These are phyloP conservation scores for Copromyces sp. DNA, from an alignment of 495 filamentous ascomycete genomes.

Conservation along the genomic window DNA sequence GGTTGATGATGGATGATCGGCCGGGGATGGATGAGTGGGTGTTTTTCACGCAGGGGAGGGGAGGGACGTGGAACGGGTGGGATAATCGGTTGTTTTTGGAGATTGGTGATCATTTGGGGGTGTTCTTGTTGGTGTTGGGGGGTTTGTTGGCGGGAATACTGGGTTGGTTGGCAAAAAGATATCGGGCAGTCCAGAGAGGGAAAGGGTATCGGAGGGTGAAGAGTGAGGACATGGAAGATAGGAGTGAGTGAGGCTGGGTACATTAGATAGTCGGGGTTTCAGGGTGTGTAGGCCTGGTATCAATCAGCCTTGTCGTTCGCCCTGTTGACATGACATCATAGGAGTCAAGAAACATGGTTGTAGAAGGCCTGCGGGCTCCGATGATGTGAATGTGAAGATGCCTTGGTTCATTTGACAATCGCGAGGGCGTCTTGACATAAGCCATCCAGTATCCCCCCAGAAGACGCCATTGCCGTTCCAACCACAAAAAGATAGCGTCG, in stretches of 20 bases:
- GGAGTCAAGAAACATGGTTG: neutral
- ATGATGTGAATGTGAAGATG: neutral
- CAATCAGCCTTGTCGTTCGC: neutral
- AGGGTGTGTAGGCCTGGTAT: neutral
- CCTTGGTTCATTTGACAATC: neutral
- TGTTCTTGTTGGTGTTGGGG: slow-evolving; percentile 28
- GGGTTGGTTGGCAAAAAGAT: slow-evolving; percentile 5
- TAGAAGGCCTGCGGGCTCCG: neutral
- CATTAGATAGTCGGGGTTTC: neutral
- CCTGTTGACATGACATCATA: neutral
- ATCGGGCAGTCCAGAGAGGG: slow-evolving; percentile 1
- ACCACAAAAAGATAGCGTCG: neutral
- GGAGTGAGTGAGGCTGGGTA: neutral
- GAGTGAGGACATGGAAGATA: neutral
- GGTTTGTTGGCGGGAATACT: neutral
- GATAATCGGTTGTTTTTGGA: slow-evolving; percentile 20
- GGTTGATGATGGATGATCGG: slow-evolving; percentile 35
- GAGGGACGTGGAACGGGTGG: slow-evolving; percentile 38
- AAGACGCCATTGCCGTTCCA: neutral
- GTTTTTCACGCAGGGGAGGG: slow-evolving; percentile 32
- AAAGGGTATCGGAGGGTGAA: slow-evolving; percentile 1
- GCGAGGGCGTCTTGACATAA: neutral
- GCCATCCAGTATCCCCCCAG: neutral
- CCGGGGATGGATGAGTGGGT: slow-evolving; percentile 28
- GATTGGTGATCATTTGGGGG: slow-evolving; percentile 27